Conservation (phyloP, 208 protist species). For the Acanthamoeba rhysodes region DNA sequence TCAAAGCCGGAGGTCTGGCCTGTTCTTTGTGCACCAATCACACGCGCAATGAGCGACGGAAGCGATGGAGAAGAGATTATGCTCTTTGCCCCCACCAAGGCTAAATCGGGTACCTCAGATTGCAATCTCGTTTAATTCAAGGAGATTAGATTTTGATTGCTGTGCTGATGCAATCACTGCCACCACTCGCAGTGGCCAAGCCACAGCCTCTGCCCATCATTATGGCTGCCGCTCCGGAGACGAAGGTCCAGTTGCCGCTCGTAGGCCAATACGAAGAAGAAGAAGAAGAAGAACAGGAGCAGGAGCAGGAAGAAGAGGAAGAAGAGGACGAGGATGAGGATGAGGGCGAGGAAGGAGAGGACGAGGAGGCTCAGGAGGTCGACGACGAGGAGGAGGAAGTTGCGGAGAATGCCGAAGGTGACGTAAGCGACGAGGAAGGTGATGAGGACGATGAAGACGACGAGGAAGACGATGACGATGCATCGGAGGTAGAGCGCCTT, state of each 20-base stretch:
- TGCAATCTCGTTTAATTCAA: too few relatives aligned
- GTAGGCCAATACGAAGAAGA: background rate
- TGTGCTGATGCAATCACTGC: too few relatives aligned
- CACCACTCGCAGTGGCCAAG: background rate
- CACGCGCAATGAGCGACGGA: too few relatives aligned
- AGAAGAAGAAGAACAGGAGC: background rate
- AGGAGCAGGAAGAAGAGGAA: background rate
- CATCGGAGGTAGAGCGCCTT: background rate
- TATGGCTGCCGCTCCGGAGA: background rate
- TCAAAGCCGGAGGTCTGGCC: too few relatives aligned
- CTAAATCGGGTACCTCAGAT: too few relatives aligned
- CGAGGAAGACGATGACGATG: slow-evolving; percentile 6
- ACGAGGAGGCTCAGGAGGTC: background rate
- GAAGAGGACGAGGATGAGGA: background rate
- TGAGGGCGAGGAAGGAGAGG: background rate
- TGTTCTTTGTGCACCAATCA: too few relatives aligned
- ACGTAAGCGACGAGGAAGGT: background rate
- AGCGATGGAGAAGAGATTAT: too few relatives aligned
- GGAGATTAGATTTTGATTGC: too few relatives aligned
- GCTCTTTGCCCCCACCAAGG: too few relatives aligned
- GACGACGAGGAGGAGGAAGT: slow-evolving; percentile 15
- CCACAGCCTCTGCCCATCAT: slow-evolving; percentile 12
- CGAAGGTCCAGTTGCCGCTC: background rate
- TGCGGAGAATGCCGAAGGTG: slow-evolving; percentile 3
- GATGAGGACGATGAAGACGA: background rate